A percentile compares a stretch with the other conserved stretches of the same genome.
Conservation (phyloP, 805 yeast genomes). For the Candida boidinii region DNA sequence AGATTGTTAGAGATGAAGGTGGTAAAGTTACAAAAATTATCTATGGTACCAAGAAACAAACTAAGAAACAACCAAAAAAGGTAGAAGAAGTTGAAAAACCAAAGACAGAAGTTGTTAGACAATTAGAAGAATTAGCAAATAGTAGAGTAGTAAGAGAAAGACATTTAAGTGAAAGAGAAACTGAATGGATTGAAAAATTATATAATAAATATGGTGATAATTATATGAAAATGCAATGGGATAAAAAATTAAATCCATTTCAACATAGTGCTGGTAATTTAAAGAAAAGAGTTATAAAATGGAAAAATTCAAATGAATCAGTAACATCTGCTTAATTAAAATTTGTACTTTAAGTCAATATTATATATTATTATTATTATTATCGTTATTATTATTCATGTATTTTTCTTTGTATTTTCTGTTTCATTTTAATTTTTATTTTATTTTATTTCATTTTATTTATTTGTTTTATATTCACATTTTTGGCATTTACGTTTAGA, state of each 20-base stretch:
- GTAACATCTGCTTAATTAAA: too few relatives aligned
- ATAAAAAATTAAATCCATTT: conserved; percentile 68
- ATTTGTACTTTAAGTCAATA: too few relatives aligned
- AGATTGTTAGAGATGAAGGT: conserved; percentile 59
- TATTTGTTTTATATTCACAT: too few relatives aligned
- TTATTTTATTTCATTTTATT: too few relatives aligned
- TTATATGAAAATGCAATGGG: conserved; percentile 88
- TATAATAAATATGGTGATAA: conserved; percentile 81
- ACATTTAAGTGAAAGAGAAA: conserved; percentile 62
- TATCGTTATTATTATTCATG: too few relatives aligned
- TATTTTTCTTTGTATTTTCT: too few relatives aligned
- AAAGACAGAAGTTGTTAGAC: conserved; percentile 51
- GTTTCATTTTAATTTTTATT: too few relatives aligned
- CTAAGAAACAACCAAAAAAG: conserved; percentile 10
- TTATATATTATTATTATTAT: too few relatives aligned
- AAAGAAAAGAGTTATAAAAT: conserved; percentile 58
- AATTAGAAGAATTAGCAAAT: conserved; percentile 57
- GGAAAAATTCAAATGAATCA: too few relatives aligned
- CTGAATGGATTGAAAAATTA: conserved; percentile 57
- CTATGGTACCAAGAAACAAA: conserved; percentile 52
- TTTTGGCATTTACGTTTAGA: too few relatives aligned
- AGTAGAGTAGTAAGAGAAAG: conserved; percentile 37
- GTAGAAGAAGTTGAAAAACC: conserved; percentile 22
- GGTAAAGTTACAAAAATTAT: conserved; percentile 61
- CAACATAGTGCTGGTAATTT: conserved; percentile 86